Evolutionary conservation across 257 asterid species (phyloP), one percentile per base, ranked within the genome.

Genomic region (Nicotiana knightiana): DNA sequence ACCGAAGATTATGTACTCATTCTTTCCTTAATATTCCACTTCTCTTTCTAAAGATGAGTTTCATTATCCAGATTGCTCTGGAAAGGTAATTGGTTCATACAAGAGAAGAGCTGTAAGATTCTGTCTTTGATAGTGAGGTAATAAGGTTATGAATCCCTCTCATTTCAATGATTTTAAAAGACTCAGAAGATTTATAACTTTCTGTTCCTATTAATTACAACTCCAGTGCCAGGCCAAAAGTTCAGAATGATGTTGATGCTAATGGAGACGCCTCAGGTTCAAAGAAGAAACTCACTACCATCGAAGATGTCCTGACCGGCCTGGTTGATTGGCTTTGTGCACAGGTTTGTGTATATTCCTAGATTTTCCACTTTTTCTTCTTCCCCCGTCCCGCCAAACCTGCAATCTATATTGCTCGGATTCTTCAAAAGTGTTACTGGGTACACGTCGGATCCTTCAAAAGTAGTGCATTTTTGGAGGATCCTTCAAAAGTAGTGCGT

Each of bases 61-160:
- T 78, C 67, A 76, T 83, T 67, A 83, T 90, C 85, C 90, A 92
- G 99, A 85, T 88, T 95, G 92, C 91, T 95, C 51, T 92, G 91
- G 96, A 91, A 90, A 89, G 97, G 97, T 84, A 95, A 89, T 85
- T 95, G 99, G 99, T 95, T 95, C 88, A 82, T 91, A 54, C 98
- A 95, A 88, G 99, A 93, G 90, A 93, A 93, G 87, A 93, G 98
- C 93, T 93, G 97, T 81, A 93, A 90, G 93, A 92, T 95, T 88
- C 97, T 95, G 78, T 89, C 99, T 76, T 86, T 91, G 87, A 88
- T 90, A 59, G 94, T 90, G 82, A 94, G 98, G 97, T 94, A 87
- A 46, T 87, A 68, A 67, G 79, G 63, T 13, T 48, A 13, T 73
- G 79, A 73, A 43, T 43, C 62, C 58, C 77, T 26, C 58, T 57